Conservation (phyloP, 2,329 filamentous ascomycete species). For the Trichoderma semiorbis region DNA sequence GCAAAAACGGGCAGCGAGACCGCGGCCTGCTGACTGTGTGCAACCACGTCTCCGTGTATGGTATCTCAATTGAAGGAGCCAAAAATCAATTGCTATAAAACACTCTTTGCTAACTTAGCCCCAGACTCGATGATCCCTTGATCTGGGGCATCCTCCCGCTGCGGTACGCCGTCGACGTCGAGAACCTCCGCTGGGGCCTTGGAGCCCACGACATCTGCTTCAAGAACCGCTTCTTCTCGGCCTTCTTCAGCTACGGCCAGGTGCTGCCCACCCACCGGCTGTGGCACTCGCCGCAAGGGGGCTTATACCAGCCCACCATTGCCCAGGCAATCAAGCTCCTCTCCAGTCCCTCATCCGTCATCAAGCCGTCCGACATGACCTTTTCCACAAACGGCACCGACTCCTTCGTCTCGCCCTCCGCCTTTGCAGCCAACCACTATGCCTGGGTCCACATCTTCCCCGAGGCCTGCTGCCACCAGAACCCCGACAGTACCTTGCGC, state of each 20-base stretch:
- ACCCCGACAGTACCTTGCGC: conserved; percentile 71
- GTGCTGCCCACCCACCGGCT: conserved; percentile 84
- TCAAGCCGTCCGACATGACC: conserved; percentile 43
- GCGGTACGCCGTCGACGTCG: conserved; percentile 65
- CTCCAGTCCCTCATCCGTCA: conserved; percentile 52
- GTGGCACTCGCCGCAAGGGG: conserved; percentile 74
- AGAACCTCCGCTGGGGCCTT: conserved; percentile 81
- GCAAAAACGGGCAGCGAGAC: conserved; percentile 61
- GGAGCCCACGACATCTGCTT: conserved; percentile 97
- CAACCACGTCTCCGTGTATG: conserved; percentile 42
- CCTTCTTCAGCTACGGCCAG: conserved; percentile 87
- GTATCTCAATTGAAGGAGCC: neutral
- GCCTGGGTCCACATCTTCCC: conserved; percentile 96
- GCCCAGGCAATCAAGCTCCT: conserved; percentile 81
- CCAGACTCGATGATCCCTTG: conserved; percentile 86
- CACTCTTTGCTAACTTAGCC: conserved; percentile 19
- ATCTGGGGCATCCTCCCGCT: conserved; percentile 88
- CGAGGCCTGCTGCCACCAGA: conserved; percentile 91
- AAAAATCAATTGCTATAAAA: neutral
- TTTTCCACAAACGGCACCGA: conserved; percentile 68
- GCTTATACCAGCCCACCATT: conserved; percentile 86
- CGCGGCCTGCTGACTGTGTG: conserved; percentile 75
- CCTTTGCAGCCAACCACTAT: conserved; percentile 65
- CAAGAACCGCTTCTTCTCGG: conserved; percentile 66
- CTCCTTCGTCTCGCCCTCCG: conserved; percentile 66